Base-by-base conservation (phyloP, 2,329 filamentous ascomycete species). In the Pestalotiopsis sp. region DNA sequence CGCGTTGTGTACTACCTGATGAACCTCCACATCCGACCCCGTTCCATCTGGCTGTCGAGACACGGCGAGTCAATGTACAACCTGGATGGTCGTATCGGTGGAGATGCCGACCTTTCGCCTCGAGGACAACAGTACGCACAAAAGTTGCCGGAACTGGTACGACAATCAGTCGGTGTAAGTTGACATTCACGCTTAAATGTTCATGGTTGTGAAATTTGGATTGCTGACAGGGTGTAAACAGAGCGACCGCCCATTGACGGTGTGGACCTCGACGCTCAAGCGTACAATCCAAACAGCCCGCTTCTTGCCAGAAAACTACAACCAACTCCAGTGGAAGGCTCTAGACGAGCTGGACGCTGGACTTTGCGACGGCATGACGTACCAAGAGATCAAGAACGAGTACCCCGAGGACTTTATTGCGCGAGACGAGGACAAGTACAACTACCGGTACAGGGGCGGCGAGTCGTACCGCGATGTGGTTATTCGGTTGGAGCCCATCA, bases 381-480 rank as follows among this genome's bases (percentile, higher is more conserved):
- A 98, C 79, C 93, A 94, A 76, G 92, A 99, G 78, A 98, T 99
- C 78, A 94, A 96, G 76, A 90, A 97, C 76, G 84, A 88, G 67
- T 98, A 93, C 78, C 96, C 96, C 0, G 95, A 98, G 74, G 96
- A 99, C 82, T 99, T 99, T 82, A 90, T 91, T 64, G 94, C 95
- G 41, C 93, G 96, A 71, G 96, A 99, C 80, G 94, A 97, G 73
- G 96, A 99, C 86, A 99, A 99, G 82, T 98, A 98, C 88, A 98
- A 99, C 84, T 99, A 99, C 83, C 94, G 96, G 68, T 99, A 99
- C 82, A 92, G 96, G 4, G 96, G 96, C 71, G 96, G 96, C 66
- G 96, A 99, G 83, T 97, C 93, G 70, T 91, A 99, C 80, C 93
- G 95, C 67, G 96, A 99, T 77, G 95, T 99, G 1, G 96, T 99